Base-by-base conservation (phyloP, 2,329 filamentous ascomycete genomes). In the Madurella fahalii region DNA sequence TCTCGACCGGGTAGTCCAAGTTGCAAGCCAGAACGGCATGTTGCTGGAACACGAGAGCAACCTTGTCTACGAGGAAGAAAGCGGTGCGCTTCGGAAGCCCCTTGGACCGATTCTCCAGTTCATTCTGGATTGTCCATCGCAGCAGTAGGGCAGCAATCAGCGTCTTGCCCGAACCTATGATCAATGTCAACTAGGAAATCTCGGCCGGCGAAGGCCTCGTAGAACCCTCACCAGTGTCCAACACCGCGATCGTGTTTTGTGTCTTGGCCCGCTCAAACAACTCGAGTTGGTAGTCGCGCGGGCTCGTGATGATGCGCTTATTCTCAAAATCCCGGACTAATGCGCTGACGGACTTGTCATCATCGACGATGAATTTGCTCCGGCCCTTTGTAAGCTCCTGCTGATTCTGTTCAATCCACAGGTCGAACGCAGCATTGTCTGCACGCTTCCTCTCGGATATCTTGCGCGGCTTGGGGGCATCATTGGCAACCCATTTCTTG, bases 31-130 rank as follows among this genome's bases (percentile, higher is more conserved):
- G 77, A 1, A 96, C 90, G 1, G 85, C 84, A 56, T 88, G 83
- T 69, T 99, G 94, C 68, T 99, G 94, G 61, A 90, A 90, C 8
- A 94, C 92, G 12, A 99, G 78, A 0, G 91, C 87, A 1, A 97
- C 90, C 56, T 90, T 95, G 63, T 95, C 87, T 9, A 94, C 91
- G 16, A 99, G 70, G 65, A 99, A 99, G 72, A 97, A 95, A 0
- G 90, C 82, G 9, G 89, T 80, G 30, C 86, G 85, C 39, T 76
- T 81, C 0, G 74, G 65, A n/a, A 77, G 76, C 2, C 86, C 87
- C 2, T 72, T 64, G 0, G 76, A 78, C 40, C 91, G 82, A 59
- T 83, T 74, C 58, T 89, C 84, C 1, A 96, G 72, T 68, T 99
- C 94, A 56, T 86, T 76, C 40, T 90, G 83, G 31, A 97, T 78